Evolutionary conservation across 192 early-diverging fungal species (phyloP).

Genomic region (Podila minutissima): DNA sequence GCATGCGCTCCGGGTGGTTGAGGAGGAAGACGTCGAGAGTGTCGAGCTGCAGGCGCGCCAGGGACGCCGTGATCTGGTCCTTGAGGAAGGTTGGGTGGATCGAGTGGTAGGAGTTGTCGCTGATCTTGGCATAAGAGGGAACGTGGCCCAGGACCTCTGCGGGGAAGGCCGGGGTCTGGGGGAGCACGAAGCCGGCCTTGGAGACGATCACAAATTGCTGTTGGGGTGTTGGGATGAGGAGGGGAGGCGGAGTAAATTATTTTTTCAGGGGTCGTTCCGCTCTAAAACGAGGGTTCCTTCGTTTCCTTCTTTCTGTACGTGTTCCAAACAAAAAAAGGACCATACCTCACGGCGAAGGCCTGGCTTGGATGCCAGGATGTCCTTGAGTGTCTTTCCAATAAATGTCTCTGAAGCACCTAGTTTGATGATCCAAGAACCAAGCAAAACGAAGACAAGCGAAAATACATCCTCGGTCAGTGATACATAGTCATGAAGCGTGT

Average conservation of each 20-base stretch:
- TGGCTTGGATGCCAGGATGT: slow-evolving; percentile 22
- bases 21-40: slow-evolving; percentile 79
- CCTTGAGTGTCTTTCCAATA: slow-evolving; percentile 61
- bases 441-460: neutral
- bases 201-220: slow-evolving; percentile 57
- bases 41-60: slow-evolving; percentile 62
- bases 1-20: slow-evolving; percentile 80
- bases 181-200: slow-evolving; percentile 61
- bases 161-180: slow-evolving; percentile 6
- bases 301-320: too few species aligned
- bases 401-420: slow-evolving; percentile 67
- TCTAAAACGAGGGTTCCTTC: too few species aligned
- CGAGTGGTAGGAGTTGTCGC: slow-evolving; percentile 64
- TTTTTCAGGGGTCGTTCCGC: neutral
- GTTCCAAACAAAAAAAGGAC: too few species aligned
- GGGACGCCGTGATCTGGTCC: slow-evolving; percentile 61
- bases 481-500: neutral
- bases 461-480: neutral
- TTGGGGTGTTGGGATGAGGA: neutral
- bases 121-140: slow-evolving; percentile 54
- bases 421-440: neutral
- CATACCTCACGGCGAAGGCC: slow-evolving; percentile 59
- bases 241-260: neutral
- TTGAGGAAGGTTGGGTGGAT: slow-evolving; percentile 70
- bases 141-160: neutral